Base-by-base conservation (phyloP, 2,329 filamentous ascomycete species). In the Talaromyces sp. region DNA sequence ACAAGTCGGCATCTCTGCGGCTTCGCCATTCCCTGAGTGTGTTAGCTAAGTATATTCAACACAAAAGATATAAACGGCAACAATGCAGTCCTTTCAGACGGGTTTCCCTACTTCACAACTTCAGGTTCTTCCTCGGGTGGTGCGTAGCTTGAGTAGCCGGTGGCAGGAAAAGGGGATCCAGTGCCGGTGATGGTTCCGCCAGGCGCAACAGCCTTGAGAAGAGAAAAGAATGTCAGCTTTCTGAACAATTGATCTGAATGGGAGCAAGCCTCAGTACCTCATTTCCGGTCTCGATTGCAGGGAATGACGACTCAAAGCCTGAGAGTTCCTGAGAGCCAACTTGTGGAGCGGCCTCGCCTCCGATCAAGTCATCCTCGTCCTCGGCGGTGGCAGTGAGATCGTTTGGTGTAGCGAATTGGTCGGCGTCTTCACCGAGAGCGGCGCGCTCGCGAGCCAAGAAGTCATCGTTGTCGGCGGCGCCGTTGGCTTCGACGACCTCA, bases 361-460 rank as follows among this genome's bases (percentile, higher is more conserved):
- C 86, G 56, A 92, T 82, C 61, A 96, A 80, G 70, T 94, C 87
- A 66, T 90, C 89, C 58, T 79, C 83, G 65, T 85, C 80, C 67
- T 88, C 86, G 65, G 82, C 83, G 58, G 83, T 80, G 72, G 80
- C 80, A 75, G 68, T 70, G 56, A 75, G 74, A 64, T 96, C 91
- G 70, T 88, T 86, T 63, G 86, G 83, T 32, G 90, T 89, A 64
- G 88, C 83, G 75, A 99, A 99, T 79, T 92, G 90, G 69, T 92
- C 85, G 62, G 94, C 94, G 75, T 97, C 94, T 65, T 96, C 94
- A 66, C 94, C 94, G 8, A 99, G 86, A 19, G 88, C 78, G 63
- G 92, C 94, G 72, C 92, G 91, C 80, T 99, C 94, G 67, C 93
- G 90, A 64, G 90, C 87, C 54, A 97, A 85, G 75, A 99, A 97